These are phyloP conservation scores for Datura wrightii DNA, from an alignment of 257 asterid species.

Conservation along the genomic window DNA sequence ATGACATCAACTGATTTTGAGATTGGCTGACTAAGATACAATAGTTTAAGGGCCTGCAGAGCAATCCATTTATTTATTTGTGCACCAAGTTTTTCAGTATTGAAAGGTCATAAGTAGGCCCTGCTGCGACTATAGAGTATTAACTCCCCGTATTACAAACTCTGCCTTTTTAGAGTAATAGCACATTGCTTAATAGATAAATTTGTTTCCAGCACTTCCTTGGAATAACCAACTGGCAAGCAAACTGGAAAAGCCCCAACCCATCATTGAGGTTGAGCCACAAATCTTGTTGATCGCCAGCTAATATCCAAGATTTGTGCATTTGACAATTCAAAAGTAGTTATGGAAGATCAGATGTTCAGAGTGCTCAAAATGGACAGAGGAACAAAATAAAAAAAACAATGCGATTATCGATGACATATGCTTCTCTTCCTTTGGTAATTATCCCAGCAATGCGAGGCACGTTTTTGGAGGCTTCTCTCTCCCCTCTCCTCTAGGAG, in stretches of 20 bases:
- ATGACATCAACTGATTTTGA: conserved; percentile 6
- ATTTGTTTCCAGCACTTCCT: not conserved
- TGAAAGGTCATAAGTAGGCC: not conserved
- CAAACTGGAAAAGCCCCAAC: not conserved
- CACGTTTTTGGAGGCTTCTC: too few species aligned
- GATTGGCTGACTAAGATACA: not conserved
- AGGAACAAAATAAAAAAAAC: not conserved
- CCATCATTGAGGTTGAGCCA: conserved; percentile 12
- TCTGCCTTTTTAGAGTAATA: not conserved
- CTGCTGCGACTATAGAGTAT: not conserved
- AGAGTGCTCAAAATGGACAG: not conserved
- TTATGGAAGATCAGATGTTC: not conserved
- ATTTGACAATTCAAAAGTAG: not conserved
- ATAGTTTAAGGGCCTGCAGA: not conserved
- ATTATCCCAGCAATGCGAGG: too few species aligned
- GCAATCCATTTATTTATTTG: not conserved
- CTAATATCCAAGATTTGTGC: conserved; percentile 14
- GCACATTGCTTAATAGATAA: not conserved
- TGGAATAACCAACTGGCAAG: not conserved
- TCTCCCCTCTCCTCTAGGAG: too few species aligned
- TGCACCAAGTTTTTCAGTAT: not conserved
- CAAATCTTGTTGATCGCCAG: not conserved
- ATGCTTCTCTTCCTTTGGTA: too few species aligned
- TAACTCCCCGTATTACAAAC: not conserved
- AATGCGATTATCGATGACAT: too few species aligned